Evolutionary conservation across 352 stramenopile species (phyloP).

Genomic region (Elongisporangium anandrum): DNA sequence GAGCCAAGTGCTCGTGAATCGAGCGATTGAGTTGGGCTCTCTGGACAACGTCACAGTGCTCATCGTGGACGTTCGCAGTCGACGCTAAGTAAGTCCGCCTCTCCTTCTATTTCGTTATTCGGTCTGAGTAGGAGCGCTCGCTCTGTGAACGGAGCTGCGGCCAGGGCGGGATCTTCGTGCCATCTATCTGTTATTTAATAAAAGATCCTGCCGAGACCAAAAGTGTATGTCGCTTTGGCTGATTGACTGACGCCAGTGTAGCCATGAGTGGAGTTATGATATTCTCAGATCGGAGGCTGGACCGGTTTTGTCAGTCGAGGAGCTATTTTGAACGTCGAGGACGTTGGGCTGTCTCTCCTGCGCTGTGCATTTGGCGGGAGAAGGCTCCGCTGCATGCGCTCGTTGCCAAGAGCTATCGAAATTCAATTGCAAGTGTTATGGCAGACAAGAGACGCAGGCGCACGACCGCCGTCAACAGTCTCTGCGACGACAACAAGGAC

Average conservation of each 20-base stretch:
- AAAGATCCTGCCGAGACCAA: background rate
- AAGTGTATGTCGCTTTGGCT: background rate
- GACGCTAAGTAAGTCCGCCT: background rate
- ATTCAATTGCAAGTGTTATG: constrained; percentile 14
- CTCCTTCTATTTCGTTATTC: background rate
- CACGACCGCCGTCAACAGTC: constrained; percentile 17
- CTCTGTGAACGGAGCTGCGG: background rate
- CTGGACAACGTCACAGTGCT: constrained; percentile 78
- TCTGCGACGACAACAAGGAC: constrained; percentile 20
- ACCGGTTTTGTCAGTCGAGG: constrained; percentile 5
- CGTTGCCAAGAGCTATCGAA: background rate
- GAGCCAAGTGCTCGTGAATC: constrained; percentile 53
- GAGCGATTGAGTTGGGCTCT: constrained; percentile 61
- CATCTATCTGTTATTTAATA: background rate
- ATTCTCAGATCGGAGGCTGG: background rate
- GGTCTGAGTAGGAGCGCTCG: background rate
- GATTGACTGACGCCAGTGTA: background rate
- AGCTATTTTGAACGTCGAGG: background rate
- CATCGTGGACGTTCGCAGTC: constrained; percentile 53
- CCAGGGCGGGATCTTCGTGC: background rate
- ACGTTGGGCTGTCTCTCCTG: background rate
- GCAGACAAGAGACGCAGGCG: constrained; percentile 34
- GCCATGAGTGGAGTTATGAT: background rate
- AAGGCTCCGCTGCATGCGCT: background rate
- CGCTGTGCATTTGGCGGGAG: constrained; percentile 1